phyloP scores from a whole-genome alignment of 2,329 filamentous ascomycete genomes.

The Polychaeton citri region DNA sequence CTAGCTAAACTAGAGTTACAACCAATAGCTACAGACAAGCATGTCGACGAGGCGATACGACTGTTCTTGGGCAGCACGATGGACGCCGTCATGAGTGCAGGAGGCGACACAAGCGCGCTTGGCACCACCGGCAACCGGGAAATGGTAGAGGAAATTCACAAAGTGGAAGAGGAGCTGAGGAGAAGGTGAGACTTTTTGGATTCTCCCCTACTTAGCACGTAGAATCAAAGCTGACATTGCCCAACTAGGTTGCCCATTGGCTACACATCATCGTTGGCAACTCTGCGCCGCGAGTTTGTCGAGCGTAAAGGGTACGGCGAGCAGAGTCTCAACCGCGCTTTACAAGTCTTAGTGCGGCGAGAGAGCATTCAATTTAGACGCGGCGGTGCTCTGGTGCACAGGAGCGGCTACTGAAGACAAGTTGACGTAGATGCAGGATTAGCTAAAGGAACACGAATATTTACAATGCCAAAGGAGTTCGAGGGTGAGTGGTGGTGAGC shows the following conservation, averaged over 20 bases:
- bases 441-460: no score
- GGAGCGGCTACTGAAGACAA: constrained; percentile 56
- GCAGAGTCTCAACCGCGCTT: constrained; percentile 66
- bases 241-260: constrained; percentile 59
- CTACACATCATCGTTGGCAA: constrained; percentile 84
- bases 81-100: constrained; percentile 59
- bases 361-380: constrained; percentile 76
- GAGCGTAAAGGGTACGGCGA: constrained; percentile 85
- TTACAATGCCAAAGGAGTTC: no score
- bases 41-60: constrained; percentile 94
- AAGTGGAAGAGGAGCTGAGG: constrained; percentile 79
- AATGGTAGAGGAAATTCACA: constrained; percentile 76
- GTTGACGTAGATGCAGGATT: no score
- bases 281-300: constrained; percentile 78
- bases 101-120: constrained; percentile 57
- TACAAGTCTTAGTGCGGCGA: constrained; percentile 74
- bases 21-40: constrained; percentile 72
- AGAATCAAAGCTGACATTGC: constrained; percentile 2
- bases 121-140: constrained; percentile 67
- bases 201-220: neutral
- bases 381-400: constrained; percentile 61
- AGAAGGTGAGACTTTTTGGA: constrained; percentile 36
- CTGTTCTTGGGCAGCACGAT: constrained; percentile 94
- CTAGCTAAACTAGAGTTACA: constrained; percentile 83
- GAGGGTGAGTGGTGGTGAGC: no score